These are phyloP conservation scores for Rosellinia necatrix DNA, from an alignment of 2,329 filamentous ascomycete genomes.

Conservation along the genomic window DNA sequence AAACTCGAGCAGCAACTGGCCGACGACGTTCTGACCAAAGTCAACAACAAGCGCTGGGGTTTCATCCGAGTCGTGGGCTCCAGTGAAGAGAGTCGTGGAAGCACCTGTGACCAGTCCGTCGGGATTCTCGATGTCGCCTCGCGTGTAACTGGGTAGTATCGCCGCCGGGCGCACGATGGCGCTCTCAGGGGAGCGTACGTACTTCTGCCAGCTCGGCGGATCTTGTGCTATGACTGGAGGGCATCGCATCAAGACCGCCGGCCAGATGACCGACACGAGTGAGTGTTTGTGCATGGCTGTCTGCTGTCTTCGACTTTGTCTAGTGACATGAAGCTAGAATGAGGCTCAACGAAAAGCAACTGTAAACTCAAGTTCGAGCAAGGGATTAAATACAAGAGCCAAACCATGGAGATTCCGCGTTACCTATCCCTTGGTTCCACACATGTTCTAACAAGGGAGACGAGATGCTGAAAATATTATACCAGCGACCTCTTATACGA, in stretches of 20 bases:
- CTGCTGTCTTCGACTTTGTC: neutral
- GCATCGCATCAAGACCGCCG: conserved; percentile 9
- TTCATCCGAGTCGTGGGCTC: conserved; percentile 24
- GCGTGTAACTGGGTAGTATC: conserved; percentile 41
- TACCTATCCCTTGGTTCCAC: no score
- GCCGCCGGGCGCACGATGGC: conserved; percentile 40
- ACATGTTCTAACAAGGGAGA: no score
- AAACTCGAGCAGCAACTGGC: conserved; percentile 50
- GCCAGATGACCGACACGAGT: conserved; percentile 9
- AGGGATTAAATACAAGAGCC: no score
- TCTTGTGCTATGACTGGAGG: conserved; percentile 19
- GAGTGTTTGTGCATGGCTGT: conserved; percentile 6
- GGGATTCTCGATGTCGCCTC: conserved; percentile 47
- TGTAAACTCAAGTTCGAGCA: no score
- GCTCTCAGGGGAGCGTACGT: conserved; percentile 45
- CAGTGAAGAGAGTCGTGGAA: conserved; percentile 41
- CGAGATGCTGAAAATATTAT: no score
- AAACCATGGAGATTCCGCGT: no score
- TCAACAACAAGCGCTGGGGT: conserved; percentile 51
- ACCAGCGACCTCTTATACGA: no score
- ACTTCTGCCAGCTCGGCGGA: conserved; percentile 44
- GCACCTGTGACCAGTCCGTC: conserved; percentile 38
- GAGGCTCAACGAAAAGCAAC: no score
- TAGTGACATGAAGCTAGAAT: neutral
- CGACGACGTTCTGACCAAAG: conserved; percentile 54